phyloP scores from a whole-genome alignment of 495 filamentous ascomycete species.

The Podospora fimiseda region DNA sequence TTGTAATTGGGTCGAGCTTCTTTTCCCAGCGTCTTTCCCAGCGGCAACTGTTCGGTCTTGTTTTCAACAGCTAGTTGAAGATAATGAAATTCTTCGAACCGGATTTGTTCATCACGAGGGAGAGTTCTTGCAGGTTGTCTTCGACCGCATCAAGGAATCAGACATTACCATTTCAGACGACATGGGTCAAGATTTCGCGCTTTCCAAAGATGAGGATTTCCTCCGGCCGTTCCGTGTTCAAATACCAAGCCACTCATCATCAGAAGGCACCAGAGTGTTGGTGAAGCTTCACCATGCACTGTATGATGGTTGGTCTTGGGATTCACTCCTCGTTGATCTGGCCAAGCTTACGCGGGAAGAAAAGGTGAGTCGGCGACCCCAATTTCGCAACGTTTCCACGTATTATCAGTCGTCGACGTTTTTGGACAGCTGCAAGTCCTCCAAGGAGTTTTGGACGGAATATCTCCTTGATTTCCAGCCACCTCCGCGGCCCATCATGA shows the following conservation, averaged over 20 bases:
- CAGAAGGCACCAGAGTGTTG: conserved; percentile 21
- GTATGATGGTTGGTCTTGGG: conserved; percentile 82
- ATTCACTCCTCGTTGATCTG: conserved; percentile 62
- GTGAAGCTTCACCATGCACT: conserved; percentile 67
- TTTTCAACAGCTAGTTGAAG: conserved; percentile 41
- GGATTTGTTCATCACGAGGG: conserved; percentile 54
- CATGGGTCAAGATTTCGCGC: conserved; percentile 20
- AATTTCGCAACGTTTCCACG: conserved; percentile 44
- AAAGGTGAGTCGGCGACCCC: conserved; percentile 34
- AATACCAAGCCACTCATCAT: conserved; percentile 26
- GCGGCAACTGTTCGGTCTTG: conserved; percentile 33
- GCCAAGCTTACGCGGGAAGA: conserved; percentile 30
- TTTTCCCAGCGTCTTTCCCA: conserved; percentile 31
- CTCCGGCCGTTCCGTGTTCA: conserved; percentile 54
- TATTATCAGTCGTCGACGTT: conserved; percentile 29
- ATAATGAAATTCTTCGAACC: conserved; percentile 61
- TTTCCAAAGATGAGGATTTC: conserved; percentile 35
- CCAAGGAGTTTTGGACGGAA: conserved; percentile 51
- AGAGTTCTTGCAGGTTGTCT: conserved; percentile 57
- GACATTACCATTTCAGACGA: conserved; percentile 31
- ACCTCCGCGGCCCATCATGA: conserved; percentile 36
- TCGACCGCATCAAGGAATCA: conserved; percentile 38
- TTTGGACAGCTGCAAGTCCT: conserved; percentile 16
- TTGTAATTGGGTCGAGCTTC: conserved; percentile 66
- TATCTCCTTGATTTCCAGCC: conserved; percentile 41